A percentile compares a stretch with the other conserved stretches of the same genome.
phyloP scores from a whole-genome alignment of 2,329 filamentous ascomycete species.

The Orbilia oligospora region DNA sequence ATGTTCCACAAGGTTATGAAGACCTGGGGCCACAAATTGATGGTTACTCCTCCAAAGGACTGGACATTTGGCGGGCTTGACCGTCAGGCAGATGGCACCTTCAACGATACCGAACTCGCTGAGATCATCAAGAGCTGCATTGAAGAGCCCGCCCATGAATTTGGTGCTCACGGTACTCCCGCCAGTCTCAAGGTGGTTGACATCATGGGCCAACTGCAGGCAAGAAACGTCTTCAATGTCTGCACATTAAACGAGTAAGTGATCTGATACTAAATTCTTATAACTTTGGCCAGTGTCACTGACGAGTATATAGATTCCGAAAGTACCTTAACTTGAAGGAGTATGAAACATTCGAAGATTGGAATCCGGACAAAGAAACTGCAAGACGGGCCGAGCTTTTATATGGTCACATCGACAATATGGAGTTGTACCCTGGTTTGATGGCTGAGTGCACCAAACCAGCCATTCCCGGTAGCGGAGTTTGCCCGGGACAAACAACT shows the following conservation, averaged over 20 bases:
- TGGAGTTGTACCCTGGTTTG: slow-evolving; percentile 75
- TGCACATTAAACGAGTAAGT: slow-evolving; percentile 71
- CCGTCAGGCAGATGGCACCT: slow-evolving; percentile 68
- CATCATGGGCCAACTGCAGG: slow-evolving; percentile 75
- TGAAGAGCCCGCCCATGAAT: slow-evolving; percentile 74
- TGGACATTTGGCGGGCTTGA: slow-evolving; percentile 69
- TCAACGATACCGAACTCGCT: slow-evolving; percentile 73
- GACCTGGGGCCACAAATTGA: slow-evolving; percentile 66
- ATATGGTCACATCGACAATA: slow-evolving; percentile 71
- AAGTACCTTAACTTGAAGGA: slow-evolving; percentile 71
- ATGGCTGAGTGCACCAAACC: slow-evolving; percentile 69
- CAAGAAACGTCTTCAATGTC: slow-evolving; percentile 72
- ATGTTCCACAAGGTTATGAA: slow-evolving; percentile 69
- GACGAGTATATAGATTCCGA: slow-evolving; percentile 69
- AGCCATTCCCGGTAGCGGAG: slow-evolving; percentile 51
- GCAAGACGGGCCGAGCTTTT: slow-evolving; percentile 69
- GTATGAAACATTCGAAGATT: slow-evolving; percentile 71
- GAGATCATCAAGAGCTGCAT: slow-evolving; percentile 73
- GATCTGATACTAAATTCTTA: neutral
- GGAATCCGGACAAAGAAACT: slow-evolving; percentile 70
- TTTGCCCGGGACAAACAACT: slow-evolving; percentile 68
- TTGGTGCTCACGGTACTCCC: slow-evolving; percentile 74
- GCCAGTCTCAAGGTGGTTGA: slow-evolving; percentile 74
- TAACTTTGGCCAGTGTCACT: slow-evolving; percentile 62
- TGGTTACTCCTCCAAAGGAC: slow-evolving; percentile 65